These are phyloP conservation scores for Arabidopsis suecica DNA, from an alignment of 345 rosid genomes.

Conservation along the genomic window DNA sequence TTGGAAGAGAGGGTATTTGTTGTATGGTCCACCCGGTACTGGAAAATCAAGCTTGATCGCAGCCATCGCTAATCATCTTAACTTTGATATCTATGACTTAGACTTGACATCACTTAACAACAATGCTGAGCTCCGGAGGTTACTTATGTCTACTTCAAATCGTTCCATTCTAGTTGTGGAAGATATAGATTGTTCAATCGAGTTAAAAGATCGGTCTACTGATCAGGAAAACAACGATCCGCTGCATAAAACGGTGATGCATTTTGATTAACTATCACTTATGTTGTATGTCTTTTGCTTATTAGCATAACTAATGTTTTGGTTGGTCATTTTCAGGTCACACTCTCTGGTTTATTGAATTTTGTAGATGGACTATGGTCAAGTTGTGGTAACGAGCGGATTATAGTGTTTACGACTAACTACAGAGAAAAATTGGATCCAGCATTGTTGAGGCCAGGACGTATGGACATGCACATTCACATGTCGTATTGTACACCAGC, in stretches of 20 bases:
- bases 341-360: conserved; percentile 61
- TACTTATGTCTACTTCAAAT: conserved; percentile 63
- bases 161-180: conserved; percentile 72
- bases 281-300: neutral
- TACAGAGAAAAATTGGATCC: conserved; percentile 65
- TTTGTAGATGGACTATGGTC: conserved; percentile 75
- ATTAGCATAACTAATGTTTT: neutral
- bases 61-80: conserved; percentile 79
- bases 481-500: conserved; percentile 60
- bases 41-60: conserved; percentile 87
- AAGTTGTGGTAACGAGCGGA: conserved; percentile 67
- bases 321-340: conserved; percentile 36
- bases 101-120: conserved; percentile 51
- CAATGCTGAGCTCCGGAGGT: conserved; percentile 55
- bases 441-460: conserved; percentile 68
- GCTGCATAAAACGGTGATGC: conserved; percentile 23
- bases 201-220: conserved; percentile 51
- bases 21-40: conserved; percentile 80
- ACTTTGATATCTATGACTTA: conserved; percentile 75
- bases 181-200: conserved; percentile 70
- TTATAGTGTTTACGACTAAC: conserved; percentile 75
- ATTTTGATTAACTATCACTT: neutral
- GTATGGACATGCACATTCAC: conserved; percentile 74
- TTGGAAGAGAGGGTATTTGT: conserved; percentile 84
- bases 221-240: neutral